Evolutionary conservation across 31 red algal species (phyloP).

Genomic region (Bonnemaisonia californica): DNA sequence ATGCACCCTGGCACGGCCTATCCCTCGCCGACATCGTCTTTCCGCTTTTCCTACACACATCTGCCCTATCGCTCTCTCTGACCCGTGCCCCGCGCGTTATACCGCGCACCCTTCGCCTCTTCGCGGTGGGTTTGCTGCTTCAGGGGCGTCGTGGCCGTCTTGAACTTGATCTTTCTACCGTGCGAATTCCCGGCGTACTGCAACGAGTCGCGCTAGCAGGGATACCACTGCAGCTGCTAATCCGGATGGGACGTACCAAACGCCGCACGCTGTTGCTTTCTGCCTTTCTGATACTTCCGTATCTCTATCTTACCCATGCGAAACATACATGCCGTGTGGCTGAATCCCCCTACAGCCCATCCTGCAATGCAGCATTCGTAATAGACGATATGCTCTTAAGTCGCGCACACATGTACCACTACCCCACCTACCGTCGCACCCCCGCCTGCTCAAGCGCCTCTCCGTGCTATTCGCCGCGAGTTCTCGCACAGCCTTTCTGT

Average conservation of each 20-base stretch:
- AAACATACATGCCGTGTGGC: neutral
- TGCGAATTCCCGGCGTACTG: neutral
- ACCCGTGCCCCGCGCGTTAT: neutral
- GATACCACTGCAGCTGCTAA: neutral
- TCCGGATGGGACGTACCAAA: neutral
- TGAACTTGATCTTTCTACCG: neutral
- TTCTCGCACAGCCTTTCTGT: neutral
- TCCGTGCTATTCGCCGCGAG: neutral
- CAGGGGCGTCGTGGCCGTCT: neutral
- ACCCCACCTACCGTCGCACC: neutral
- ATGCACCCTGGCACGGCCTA: neutral
- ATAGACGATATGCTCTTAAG: neutral
- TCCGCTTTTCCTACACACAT: neutral
- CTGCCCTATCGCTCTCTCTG: neutral
- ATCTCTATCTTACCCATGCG: neutral
- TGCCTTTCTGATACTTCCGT: neutral
- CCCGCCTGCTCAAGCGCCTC: neutral
- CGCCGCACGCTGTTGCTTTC: neutral
- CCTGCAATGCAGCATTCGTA: neutral
- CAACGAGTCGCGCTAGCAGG: neutral
- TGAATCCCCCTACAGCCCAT: neutral
- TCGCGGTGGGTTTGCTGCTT: neutral
- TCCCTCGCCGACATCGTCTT: neutral
- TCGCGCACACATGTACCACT: neutral
- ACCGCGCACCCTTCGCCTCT: neutral